Evolutionary conservation across 352 stramenopile species (phyloP).

Genomic region (Aphanomyces euteiches): DNA sequence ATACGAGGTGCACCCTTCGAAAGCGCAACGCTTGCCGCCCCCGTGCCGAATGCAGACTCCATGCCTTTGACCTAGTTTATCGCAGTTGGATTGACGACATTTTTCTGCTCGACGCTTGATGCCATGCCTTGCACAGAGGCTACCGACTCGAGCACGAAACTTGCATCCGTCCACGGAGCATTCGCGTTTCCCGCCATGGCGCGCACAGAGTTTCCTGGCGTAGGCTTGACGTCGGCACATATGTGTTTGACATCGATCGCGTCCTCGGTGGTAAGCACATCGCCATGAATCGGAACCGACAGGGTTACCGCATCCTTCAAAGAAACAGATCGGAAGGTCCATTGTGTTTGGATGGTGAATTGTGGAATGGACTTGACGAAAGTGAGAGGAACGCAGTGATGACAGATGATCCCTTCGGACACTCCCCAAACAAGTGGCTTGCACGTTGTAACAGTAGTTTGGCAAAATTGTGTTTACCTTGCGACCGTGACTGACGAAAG

Average conservation of each 20-base stretch:
- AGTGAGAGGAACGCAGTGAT: no score
- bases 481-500: no score
- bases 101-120: not conserved
- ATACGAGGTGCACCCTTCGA: not conserved
- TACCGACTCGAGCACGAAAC: not conserved
- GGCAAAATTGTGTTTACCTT: no score
- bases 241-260: not conserved
- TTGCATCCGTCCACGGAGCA: not conserved
- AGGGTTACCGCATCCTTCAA: not conserved
- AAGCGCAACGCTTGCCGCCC: not conserved
- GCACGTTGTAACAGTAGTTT: no score
- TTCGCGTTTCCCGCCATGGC: not conserved
- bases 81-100: not conserved
- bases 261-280: not conserved
- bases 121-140: slow-evolving; percentile 1
- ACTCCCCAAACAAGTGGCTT: no score
- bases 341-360: no score
- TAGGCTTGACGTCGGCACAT: not conserved
- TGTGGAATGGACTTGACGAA: no score
- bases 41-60: not conserved
- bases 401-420: no score
- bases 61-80: not conserved
- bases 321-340: not conserved
- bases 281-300: not conserved
- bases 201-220: not conserved